Conservation (phyloP, 2,329 filamentous ascomycete species). For the Byssochlamys sp. region DNA sequence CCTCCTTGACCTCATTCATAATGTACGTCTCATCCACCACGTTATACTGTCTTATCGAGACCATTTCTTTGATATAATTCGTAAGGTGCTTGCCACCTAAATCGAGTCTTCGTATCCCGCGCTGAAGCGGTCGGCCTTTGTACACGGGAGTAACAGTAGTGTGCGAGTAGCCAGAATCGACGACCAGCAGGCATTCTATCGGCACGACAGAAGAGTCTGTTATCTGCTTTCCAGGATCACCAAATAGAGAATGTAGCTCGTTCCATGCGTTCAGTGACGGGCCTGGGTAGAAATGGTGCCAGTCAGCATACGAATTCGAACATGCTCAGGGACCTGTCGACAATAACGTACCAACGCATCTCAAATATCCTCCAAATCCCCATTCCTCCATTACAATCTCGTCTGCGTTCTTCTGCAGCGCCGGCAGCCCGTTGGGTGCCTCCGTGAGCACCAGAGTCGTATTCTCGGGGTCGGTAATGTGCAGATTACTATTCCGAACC, state of each 20-base stretch:
- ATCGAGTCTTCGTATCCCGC: conserved; percentile 73
- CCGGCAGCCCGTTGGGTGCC: conserved; percentile 70
- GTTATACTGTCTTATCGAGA: conserved; percentile 86
- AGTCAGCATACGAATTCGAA: neutral
- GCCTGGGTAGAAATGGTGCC: conserved; percentile 37
- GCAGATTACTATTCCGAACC: conserved; percentile 39
- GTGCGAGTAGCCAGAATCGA: conserved; percentile 88
- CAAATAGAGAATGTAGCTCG: conserved; percentile 61
- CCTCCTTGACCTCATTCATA: conserved; percentile 92
- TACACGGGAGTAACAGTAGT: conserved; percentile 84
- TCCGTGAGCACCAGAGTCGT: conserved; percentile 81
- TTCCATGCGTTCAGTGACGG: conserved; percentile 73
- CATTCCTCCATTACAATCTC: conserved; percentile 98
- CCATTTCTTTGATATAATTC: conserved; percentile 79
- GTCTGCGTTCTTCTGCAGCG: conserved; percentile 79
- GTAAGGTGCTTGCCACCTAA: conserved; percentile 88
- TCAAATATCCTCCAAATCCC: conserved; percentile 76
- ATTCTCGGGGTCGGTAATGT: conserved; percentile 55
- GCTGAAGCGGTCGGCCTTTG: conserved; percentile 67
- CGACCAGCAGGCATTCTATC: conserved; percentile 71
- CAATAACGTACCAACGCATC: conserved; percentile 55
- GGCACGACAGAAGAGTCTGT: conserved; percentile 40
- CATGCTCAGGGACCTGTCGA: neutral
- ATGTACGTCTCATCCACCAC: conserved; percentile 90
- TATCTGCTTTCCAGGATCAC: conserved; percentile 42